Percentiles rank a stretch among this genome's conserved stretches.
Conservation (phyloP, 768 basidiomycete species). For the Aureoboletus auriporus region DNA sequence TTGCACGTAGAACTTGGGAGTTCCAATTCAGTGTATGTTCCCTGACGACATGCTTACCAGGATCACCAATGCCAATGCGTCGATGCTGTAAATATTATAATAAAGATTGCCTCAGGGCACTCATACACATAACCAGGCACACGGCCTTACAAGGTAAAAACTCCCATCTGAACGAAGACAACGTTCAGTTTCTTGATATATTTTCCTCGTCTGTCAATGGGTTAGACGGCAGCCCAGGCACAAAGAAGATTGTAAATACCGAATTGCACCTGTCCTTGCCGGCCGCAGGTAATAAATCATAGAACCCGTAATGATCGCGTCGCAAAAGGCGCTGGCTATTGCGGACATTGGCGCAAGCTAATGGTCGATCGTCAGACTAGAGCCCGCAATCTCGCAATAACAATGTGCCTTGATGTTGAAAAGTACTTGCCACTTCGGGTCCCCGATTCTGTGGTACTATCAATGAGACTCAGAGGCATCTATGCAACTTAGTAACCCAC, state of each 20-base stretch:
- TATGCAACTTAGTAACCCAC: constrained; percentile 5
- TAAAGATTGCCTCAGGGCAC: too few relatives aligned
- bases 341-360: constrained; percentile 5
- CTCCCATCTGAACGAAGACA: constrained; percentile 19
- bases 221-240: too few relatives aligned
- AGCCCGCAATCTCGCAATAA: too few relatives aligned
- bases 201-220: constrained; percentile 5
- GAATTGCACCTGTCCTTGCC: constrained; percentile 6
- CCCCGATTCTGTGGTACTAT: constrained; percentile 4
- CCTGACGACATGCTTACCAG: constrained; percentile 5
- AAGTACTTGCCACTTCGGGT: constrained; percentile 5
- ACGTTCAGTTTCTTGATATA: constrained; percentile 10
- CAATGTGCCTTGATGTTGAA: too few relatives aligned
- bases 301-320: constrained; percentile 15
- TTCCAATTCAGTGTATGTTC: neutral
- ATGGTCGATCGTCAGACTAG: too few relatives aligned
- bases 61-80: constrained; percentile 4
- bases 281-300: constrained; percentile 15
- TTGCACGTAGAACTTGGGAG: constrained; percentile 14
- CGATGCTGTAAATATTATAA: too few relatives aligned
- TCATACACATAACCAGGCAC: too few relatives aligned
- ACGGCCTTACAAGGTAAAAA: constrained; percentile 18
- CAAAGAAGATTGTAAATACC: constrained; percentile 3
- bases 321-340: constrained; percentile 18
- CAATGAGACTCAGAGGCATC: neutral